A percentile compares a stretch with the other conserved stretches of the same genome.
Conservation (phyloP, 2,329 filamentous ascomycete species). For the Rachicladosporium sp. region DNA sequence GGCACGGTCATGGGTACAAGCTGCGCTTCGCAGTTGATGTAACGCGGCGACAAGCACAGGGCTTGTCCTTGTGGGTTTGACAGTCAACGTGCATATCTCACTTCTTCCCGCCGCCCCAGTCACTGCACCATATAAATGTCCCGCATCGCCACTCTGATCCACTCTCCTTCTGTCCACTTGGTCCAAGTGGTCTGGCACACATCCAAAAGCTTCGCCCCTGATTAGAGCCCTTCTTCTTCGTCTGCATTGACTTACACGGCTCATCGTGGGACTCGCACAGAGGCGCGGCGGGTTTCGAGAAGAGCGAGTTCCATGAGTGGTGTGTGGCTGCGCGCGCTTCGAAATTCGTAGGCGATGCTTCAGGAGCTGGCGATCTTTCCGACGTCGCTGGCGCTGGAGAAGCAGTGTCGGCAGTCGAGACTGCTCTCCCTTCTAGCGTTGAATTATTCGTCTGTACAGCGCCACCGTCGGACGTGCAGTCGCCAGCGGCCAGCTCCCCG, state of each 20-base stretch:
- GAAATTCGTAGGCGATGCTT: constrained; percentile 1
- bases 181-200: constrained; percentile 65
- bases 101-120: constrained; percentile 38
- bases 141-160: constrained; percentile 77
- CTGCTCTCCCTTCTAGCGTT: too few species aligned
- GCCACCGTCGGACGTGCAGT: too few species aligned
- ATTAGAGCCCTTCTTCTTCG: constrained; percentile 83
- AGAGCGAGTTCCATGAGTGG: constrained; percentile 66
- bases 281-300: constrained; percentile 62
- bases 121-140: constrained; percentile 64
- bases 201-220: constrained; percentile 56
- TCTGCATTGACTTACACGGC: constrained; percentile 69
- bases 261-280: constrained; percentile 75
- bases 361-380: not conserved
- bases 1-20: too few species aligned
- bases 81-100: too few species aligned
- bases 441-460: too few species aligned
- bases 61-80: too few species aligned
- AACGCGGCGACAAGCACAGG: too few species aligned
- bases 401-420: too few species aligned
- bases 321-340: constrained; percentile 18
- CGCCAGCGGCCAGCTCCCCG: too few species aligned
- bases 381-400: too few species aligned
- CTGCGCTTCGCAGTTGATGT: too few species aligned
- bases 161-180: constrained; percentile 71